Evolutionary conservation across 768 basidiomycete species (phyloP), one percentile per base, ranked within the genome.

Genomic region (Rhizopogon rudus): DNA sequence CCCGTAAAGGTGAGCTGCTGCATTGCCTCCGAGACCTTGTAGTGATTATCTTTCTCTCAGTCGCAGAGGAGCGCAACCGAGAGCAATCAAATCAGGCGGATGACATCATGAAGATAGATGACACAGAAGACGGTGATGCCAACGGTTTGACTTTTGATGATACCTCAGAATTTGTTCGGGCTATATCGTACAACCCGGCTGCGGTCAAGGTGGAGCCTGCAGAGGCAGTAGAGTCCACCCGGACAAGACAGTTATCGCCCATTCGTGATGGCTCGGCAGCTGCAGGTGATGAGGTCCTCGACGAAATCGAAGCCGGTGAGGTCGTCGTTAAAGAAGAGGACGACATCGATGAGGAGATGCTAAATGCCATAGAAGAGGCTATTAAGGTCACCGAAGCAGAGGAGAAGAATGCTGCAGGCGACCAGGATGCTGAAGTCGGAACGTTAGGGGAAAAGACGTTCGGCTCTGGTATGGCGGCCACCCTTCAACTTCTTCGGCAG

Each of bases 91-190:
- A 68, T 12, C 65, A 65, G 39, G 63, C 67, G 10, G 70, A 69
- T 29, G 72, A 76, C 28, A 65, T 65, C 6, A 71, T 80, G 56
- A 79, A 81, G 44, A 69, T 75, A 13, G 82, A 80, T 61, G 79
- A 75, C 37, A 74, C 62, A 5, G 76, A 71, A 2, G 70, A 72
- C 16, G 75, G 70, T 17, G 49, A 53, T 9, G 56, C 63, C 31
- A 57, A 61, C 13, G 88, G 88, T 20, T 75, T 98, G 33, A 90
- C 88, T 0, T 93, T 99, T 59, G 95, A 98, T 65, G 95, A 98
- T 61, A 98, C 96, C 0, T 93, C 93, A 1, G 96, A 98, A 68
- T 99, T 99, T 60, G 91, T 98, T 40, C 85, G 94, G 16, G 86
- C 85, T 14, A 90, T 92, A 45, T 83, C 84, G 2, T 84, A 83